These are phyloP conservation scores for Yarrowia osloensis DNA, from an alignment of 805 yeast species.

Conservation along the genomic window DNA sequence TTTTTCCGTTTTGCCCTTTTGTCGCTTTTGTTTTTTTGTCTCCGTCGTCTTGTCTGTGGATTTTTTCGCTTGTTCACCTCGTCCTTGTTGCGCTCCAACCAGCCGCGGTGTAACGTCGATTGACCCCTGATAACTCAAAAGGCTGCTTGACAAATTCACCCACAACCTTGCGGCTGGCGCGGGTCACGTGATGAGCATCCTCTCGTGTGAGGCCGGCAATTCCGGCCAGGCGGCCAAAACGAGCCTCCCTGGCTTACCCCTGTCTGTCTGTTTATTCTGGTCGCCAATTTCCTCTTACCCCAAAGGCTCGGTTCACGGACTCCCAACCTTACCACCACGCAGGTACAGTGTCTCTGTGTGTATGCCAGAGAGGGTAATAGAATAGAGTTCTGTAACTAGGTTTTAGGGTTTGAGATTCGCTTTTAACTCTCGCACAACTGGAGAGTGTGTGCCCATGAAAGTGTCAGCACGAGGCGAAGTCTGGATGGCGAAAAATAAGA, in stretches of 20 bases:
- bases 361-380: background rate
- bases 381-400: background rate
- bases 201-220: background rate
- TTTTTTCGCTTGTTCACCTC: background rate
- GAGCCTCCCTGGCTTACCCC: too few relatives aligned
- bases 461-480: background rate
- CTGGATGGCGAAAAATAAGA: too few relatives aligned
- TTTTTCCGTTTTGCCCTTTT: background rate
- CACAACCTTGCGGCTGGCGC: background rate
- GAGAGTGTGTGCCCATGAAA: constrained; percentile 5
- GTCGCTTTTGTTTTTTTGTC: background rate
- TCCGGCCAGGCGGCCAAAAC: too few relatives aligned
- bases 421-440: background rate
- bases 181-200: background rate
- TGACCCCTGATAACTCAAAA: constrained; percentile 26
- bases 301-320: background rate
- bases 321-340: background rate
- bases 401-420: background rate
- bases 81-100: background rate
- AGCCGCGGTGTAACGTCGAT: constrained; percentile 30
- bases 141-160: background rate
- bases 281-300: too few relatives aligned
- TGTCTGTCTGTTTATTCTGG: too few relatives aligned
- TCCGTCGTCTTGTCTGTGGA: background rate
- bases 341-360: constrained; percentile 23